phyloP scores from a whole-genome alignment of 2,329 filamentous ascomycete species.

The Pseudodiploospora longispora region DNA sequence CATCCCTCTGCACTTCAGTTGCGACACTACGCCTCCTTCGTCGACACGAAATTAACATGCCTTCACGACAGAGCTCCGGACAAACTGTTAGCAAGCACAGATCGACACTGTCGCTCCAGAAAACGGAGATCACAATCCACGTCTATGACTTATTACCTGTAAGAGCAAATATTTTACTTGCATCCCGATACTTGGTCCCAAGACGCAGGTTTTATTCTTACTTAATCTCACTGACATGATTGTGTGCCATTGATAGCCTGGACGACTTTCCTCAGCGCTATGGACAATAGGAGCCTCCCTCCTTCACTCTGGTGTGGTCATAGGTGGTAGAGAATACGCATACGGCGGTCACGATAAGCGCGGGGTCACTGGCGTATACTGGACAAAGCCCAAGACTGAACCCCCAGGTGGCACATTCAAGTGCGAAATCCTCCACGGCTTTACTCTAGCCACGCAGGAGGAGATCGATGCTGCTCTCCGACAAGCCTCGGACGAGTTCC shows the following conservation, averaged over 20 bases:
- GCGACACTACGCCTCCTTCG: not conserved
- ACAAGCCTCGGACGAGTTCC: constrained; percentile 62
- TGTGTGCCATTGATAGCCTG: constrained; percentile 43
- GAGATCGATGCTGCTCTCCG: constrained; percentile 67
- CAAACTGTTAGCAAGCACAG: constrained; percentile 39
- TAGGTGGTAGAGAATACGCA: constrained; percentile 73
- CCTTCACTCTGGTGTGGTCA: constrained; percentile 75
- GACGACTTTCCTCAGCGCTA: constrained; percentile 64
- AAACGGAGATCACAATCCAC: constrained; percentile 67
- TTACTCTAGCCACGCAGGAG: constrained; percentile 58
- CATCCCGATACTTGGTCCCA: not conserved
- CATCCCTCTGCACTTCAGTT: too few species aligned
- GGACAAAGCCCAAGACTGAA: constrained; percentile 62
- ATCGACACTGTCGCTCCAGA: constrained; percentile 60
- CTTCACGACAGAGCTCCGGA: constrained; percentile 18
- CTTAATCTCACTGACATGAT: constrained; percentile 5
- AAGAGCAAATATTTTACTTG: constrained; percentile 17
- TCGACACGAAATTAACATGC: constrained; percentile 13
- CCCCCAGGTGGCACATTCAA: constrained; percentile 73
- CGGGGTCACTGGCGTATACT: constrained; percentile 72
- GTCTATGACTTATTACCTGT: constrained; percentile 72
- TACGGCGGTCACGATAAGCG: constrained; percentile 72
- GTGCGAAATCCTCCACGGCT: constrained; percentile 68
- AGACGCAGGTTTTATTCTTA: not conserved
- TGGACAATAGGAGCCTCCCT: constrained; percentile 73